phyloP scores from a whole-genome alignment of 2,329 filamentous ascomycete species.

The Geosmithia putterillii region DNA sequence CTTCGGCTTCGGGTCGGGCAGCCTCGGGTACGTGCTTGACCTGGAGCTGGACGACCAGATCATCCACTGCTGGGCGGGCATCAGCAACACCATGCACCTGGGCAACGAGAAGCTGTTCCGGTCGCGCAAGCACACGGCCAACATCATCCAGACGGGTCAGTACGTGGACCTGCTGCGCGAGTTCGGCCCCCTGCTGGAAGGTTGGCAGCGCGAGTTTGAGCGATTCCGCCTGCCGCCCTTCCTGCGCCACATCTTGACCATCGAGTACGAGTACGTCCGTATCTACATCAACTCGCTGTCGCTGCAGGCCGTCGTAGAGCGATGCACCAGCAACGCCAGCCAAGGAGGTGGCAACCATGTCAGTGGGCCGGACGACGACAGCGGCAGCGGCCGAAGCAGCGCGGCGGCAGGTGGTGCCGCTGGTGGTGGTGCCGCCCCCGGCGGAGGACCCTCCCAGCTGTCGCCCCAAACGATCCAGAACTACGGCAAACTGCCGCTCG shows the following conservation, averaged over 20 bases:
- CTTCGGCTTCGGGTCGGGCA: conserved; percentile 34
- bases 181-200: conserved; percentile 64
- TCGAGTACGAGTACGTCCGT: conserved; percentile 91
- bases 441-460: conserved; percentile 22
- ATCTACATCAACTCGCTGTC: conserved; percentile 93
- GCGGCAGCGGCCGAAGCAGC: conserved; percentile 10
- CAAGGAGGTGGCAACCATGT: conserved; percentile 16
- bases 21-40: conserved; percentile 55
- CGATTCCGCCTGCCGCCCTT: conserved; percentile 56
- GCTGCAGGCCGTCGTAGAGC: conserved; percentile 86
- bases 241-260: conserved; percentile 67
- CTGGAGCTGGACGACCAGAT: conserved; percentile 56
- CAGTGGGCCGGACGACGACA: conserved; percentile 12
- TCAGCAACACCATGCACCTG: conserved; percentile 84
- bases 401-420: too few species aligned
- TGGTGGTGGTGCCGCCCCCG: too few species aligned
- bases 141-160: conserved; percentile 74
- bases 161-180: conserved; percentile 73
- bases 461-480: conserved; percentile 55
- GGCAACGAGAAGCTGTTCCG: conserved; percentile 83
- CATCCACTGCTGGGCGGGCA: conserved; percentile 84
- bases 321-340: conserved; percentile 67
- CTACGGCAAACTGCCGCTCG: conserved; percentile 51
- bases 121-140: conserved; percentile 75
- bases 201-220: conserved; percentile 77